These are phyloP conservation scores for Tetrahymena elliotti DNA, from an alignment of 73 alveolate species.

Conservation along the genomic window DNA sequence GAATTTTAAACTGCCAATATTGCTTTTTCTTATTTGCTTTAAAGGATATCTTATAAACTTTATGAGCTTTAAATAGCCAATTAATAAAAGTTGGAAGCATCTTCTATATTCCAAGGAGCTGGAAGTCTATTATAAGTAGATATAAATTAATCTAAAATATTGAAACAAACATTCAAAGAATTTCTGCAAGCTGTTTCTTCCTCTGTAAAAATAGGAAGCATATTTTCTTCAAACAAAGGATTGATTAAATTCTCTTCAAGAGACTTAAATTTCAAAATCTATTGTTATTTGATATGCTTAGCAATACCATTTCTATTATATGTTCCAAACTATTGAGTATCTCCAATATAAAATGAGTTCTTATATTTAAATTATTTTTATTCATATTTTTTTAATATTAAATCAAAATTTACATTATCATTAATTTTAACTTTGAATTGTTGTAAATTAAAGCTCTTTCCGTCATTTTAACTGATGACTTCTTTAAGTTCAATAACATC, in stretches of 20 bases:
- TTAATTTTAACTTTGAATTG: background rate
- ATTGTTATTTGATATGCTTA: constrained; percentile 1
- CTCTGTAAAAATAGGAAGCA: background rate
- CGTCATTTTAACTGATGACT: constrained; percentile 16
- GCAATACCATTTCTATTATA: constrained; percentile 10
- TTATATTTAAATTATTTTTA: background rate
- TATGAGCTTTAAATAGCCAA: background rate
- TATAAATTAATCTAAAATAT: background rate
- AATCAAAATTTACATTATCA: background rate
- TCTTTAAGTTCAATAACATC: constrained; percentile 69
- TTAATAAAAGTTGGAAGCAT: background rate
- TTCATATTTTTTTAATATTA: background rate
- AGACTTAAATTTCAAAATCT: background rate
- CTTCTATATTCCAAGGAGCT: background rate
- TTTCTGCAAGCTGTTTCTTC: background rate
- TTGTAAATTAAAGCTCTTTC: background rate
- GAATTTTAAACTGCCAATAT: background rate
- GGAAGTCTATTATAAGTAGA: background rate
- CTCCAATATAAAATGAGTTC: background rate
- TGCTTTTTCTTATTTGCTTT: background rate
- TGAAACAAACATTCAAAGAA: background rate
- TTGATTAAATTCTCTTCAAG: background rate
- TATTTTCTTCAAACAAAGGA: constrained; percentile 15
- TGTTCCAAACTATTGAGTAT: background rate
- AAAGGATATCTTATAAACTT: background rate